Evolutionary conservation across 768 basidiomycete genomes (phyloP), one percentile per base, ranked within the genome.

Genomic region (Lactifluus subvellereus): DNA sequence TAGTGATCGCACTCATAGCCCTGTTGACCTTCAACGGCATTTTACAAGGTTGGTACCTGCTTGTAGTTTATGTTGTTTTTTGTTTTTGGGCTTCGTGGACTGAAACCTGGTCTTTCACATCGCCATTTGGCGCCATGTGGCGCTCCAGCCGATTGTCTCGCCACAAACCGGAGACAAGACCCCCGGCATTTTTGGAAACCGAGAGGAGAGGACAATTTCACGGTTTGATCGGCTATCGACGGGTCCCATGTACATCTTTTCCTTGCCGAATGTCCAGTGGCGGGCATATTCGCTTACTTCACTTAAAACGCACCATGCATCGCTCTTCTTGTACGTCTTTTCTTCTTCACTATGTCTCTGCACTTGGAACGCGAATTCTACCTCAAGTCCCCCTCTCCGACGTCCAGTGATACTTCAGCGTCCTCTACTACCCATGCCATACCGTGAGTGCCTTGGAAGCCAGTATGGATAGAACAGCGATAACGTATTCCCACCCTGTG

Each of bases 1-100:
- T 20, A 38, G 35, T 64, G 63, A 64, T 64, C 59, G 54, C n/a
- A 51, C 18, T 37, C 63, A 64, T 53, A 27, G 59, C 63, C 59
- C 51, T 50, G 47, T 64, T 55, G 18, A 51, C 30, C 50, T 47
- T 35, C 22, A 64, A 60, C 63, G 63, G 63, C 58, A 64, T 64
- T 35, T 60, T 60, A 54, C 53, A 64, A 56, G 63, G 57, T 64
- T 64, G 33, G 63, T 64, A 54, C 63, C 63, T 64, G 54, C 54
- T 11, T 55, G 40, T 54, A 30, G 40, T 54, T 54, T 33, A 13
- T 47, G 2, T 62, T 51, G 60, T 53, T 59, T 57, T 18, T 54
- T 51, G 33, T 58, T 45, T 52, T 55, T 11, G 54, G 40, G 16
- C 48, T 49, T 42, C 42, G 49, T 48, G 53, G 48, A 56, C 63